These are phyloP conservation scores for Suillus cothurnatus DNA, from an alignment of 768 basidiomycete genomes.

Conservation along the genomic window DNA sequence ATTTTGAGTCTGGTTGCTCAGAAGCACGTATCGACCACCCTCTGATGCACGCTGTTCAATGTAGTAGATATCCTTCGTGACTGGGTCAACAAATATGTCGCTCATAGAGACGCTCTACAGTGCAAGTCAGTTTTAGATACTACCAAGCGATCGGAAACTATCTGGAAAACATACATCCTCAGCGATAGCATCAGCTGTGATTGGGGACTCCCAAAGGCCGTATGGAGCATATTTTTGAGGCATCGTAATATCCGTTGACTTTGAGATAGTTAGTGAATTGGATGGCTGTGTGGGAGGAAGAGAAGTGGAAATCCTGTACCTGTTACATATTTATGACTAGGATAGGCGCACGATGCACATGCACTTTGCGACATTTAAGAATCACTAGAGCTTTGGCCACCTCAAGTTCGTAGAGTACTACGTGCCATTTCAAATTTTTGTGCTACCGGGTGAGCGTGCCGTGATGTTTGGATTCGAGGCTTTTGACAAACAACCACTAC, in stretches of 20 bases:
- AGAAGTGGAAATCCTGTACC: background rate
- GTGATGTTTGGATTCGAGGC: conserved; percentile 1
- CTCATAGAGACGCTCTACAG: conserved; percentile 31
- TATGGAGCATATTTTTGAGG: conserved; percentile 43
- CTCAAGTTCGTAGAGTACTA: background rate
- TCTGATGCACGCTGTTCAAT: conserved; percentile 60
- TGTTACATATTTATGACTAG: background rate
- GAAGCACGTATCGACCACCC: conserved; percentile 53
- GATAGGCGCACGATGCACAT: background rate
- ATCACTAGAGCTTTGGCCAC: background rate
- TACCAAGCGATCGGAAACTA: conserved; percentile 13
- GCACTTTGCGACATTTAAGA: background rate
- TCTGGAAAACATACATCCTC: conserved; percentile 35
- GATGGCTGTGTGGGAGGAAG: background rate
- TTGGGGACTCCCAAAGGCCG: conserved; percentile 61
- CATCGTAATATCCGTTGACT: background rate
- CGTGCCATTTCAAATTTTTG: too few relatives aligned
- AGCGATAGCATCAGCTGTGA: conserved; percentile 51
- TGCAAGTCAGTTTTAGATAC: background rate
- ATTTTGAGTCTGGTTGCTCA: conserved; percentile 42
- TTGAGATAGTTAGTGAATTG: background rate
- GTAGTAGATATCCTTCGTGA: conserved; percentile 49
- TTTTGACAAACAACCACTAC: conserved; percentile 4
- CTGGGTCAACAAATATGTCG: conserved; percentile 57
- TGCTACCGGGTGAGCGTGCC: background rate